A percentile compares a stretch with the other conserved stretches of the same genome.
phyloP scores from a whole-genome alignment of 345 rosid genomes.

The Arabis alpina region DNA sequence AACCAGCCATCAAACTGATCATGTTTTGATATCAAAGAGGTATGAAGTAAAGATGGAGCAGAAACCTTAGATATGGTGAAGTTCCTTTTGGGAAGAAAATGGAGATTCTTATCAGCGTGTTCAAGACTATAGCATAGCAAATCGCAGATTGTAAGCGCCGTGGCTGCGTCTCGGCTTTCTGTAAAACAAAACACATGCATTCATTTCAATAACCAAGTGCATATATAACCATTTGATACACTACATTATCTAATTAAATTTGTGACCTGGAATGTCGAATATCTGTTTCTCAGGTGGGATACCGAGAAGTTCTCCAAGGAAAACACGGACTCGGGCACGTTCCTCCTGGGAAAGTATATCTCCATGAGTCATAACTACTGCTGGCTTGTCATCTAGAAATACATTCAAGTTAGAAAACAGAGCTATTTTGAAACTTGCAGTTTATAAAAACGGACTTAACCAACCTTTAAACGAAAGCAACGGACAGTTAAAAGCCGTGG shows the following conservation, averaged over 20 bases:
- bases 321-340: slow-evolving; percentile 56
- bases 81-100: slow-evolving; percentile 44
- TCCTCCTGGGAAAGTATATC: slow-evolving; percentile 65
- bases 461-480: slow-evolving; percentile 75
- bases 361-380: slow-evolving; percentile 80
- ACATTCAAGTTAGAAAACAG: slow-evolving; percentile 19
- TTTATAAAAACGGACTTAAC: background rate
- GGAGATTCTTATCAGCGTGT: slow-evolving; percentile 74
- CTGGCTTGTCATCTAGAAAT: slow-evolving; percentile 78
- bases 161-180: slow-evolving; percentile 60
- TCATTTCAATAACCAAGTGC: slow-evolving; percentile 12
- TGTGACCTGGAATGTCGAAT: slow-evolving; percentile 81
- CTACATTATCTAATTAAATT: background rate
- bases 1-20: slow-evolving; percentile 3
- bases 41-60: slow-evolving; percentile 18
- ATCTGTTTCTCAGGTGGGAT: slow-evolving; percentile 72
- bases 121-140: slow-evolving; percentile 79
- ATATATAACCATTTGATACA: background rate
- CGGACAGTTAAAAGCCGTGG: slow-evolving; percentile 54
- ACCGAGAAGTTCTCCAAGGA: slow-evolving; percentile 73
- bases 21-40: slow-evolving; percentile 16
- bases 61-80: slow-evolving; percentile 49
- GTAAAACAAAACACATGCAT: slow-evolving; percentile 42
- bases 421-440: background rate
- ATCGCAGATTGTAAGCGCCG: slow-evolving; percentile 54